Conservation (phyloP, 2,329 filamentous ascomycete genomes). For the Aureobasidium mangrovei region DNA sequence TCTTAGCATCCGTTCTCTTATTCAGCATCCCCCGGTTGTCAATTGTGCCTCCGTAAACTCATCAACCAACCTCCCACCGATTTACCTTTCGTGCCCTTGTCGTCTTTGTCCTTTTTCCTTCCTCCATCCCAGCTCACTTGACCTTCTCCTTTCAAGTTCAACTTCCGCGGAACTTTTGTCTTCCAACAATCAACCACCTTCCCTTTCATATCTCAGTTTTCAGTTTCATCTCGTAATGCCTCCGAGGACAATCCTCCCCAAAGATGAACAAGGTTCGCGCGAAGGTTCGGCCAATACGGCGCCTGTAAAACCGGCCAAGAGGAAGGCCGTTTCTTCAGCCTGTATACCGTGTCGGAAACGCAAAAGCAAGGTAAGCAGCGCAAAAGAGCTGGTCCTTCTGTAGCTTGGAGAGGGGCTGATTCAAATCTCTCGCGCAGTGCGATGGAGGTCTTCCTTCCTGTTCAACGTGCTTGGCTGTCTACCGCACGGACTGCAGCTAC, state of each 20-base stretch:
- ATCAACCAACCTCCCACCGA: slow-evolving; percentile 1
- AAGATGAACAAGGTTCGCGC: slow-evolving; percentile 15
- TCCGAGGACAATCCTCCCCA: slow-evolving; percentile 13
- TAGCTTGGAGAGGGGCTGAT: neutral
- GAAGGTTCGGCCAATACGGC: slow-evolving; percentile 3
- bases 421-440: slow-evolving; percentile 30
- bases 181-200: neutral
- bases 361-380: slow-evolving; percentile 38
- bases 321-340: slow-evolving; percentile 33
- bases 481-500: slow-evolving; percentile 42
- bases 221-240: slow-evolving; percentile 5
- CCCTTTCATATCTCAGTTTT: neutral
- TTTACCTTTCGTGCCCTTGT: slow-evolving; percentile 1
- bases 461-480: slow-evolving; percentile 43
- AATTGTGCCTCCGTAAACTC: slow-evolving; percentile 7
- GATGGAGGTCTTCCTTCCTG: slow-evolving; percentile 42
- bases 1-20: slow-evolving; percentile 10
- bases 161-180: neutral
- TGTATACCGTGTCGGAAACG: slow-evolving; percentile 44
- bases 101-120: neutral
- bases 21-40: slow-evolving; percentile 1
- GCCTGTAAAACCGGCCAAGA: slow-evolving; percentile 23
- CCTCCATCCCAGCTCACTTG: neutral
- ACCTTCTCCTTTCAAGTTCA: neutral
- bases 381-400: neutral